Base-by-base conservation (phyloP, 192 early-diverging fungal genomes). In the Coemansia sp. region DNA sequence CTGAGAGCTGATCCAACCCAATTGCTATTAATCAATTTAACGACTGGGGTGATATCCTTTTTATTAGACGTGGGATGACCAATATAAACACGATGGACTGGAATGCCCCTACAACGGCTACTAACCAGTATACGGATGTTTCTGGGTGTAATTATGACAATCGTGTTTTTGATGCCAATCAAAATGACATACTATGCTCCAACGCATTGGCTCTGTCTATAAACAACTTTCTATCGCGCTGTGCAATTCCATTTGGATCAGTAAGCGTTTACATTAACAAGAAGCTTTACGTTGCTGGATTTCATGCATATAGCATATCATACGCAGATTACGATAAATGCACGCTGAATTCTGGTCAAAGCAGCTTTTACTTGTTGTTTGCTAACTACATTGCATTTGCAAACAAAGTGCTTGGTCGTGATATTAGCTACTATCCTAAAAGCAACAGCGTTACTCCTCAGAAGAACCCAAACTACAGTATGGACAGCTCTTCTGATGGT, bases 311-410 rank as follows among this genome's bases (percentile, higher is more conserved):
- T 8, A 59, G 36, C 7, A 16, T 5, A 7, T 5, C 39, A 6
- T 1, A 0, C 16, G 6, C n/a, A 0, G 8, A 3, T 18, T 16
- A 12, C 12, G 37, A 40, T 16, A 0, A 59, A 9, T 41, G 39
- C 39, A 37, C 8, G 13, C 15, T 59, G 1, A 19, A 22, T 9
- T 0, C 12, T 16, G 8, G 8, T 15, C 39, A 41, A 41, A 9
- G 0, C 3, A 59, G 39, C 39, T 9, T 19, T 15, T 59, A 59
- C 8, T 2, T 59, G 6, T 18, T 59, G n/a, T 59, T 59, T 59
- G 39, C 57, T 12, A 37, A 59, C 15, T 59, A 59, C 8, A 59
- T 59, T 41, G 57, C 57, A 8, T 59, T 59, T 16, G 57, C 57
- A 41, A 16, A 32, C 11, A 59, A 59, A 18, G 39, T 59, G 6